Percentiles rank a stretch among this genome's conserved stretches.
phyloP scores from a whole-genome alignment of 345 rosid species.

The Salix exigua region DNA sequence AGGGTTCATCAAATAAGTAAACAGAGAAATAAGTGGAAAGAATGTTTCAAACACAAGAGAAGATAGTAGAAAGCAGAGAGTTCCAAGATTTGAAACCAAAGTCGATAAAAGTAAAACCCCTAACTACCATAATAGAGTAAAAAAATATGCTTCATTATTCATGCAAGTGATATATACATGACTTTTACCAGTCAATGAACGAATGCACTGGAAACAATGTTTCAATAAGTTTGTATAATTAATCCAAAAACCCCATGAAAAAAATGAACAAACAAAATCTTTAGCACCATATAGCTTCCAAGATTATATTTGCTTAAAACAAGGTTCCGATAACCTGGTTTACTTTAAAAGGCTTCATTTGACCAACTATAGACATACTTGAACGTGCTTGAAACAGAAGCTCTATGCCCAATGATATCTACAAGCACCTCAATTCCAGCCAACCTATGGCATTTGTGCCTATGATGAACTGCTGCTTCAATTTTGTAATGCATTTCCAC shows the following conservation, averaged over 20 bases:
- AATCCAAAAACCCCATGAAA: background rate
- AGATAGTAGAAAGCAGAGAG: background rate
- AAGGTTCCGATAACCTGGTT: background rate
- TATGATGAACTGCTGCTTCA: constrained; percentile 64
- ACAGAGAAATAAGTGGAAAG: background rate
- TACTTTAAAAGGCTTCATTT: background rate
- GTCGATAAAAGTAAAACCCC: too few relatives aligned
- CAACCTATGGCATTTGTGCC: constrained; percentile 74
- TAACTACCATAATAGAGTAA: too few relatives aligned
- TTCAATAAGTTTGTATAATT: background rate
- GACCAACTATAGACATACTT: constrained; percentile 34
- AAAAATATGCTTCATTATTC: too few relatives aligned
- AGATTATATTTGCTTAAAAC: background rate
- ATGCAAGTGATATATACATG: too few relatives aligned
- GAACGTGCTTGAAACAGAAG: constrained; percentile 70
- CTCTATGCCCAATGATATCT: constrained; percentile 64
- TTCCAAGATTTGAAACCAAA: background rate
- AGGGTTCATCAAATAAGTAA: background rate
- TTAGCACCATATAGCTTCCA: background rate
- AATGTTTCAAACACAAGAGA: background rate
- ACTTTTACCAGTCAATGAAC: too few relatives aligned
- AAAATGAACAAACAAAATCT: background rate
- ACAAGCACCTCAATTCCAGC: constrained; percentile 82
- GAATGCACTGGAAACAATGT: background rate
- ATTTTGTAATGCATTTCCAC: constrained; percentile 78